These are phyloP conservation scores for Aspergillus vadensis DNA, from an alignment of 2,329 filamentous ascomycete species.

Conservation along the genomic window DNA sequence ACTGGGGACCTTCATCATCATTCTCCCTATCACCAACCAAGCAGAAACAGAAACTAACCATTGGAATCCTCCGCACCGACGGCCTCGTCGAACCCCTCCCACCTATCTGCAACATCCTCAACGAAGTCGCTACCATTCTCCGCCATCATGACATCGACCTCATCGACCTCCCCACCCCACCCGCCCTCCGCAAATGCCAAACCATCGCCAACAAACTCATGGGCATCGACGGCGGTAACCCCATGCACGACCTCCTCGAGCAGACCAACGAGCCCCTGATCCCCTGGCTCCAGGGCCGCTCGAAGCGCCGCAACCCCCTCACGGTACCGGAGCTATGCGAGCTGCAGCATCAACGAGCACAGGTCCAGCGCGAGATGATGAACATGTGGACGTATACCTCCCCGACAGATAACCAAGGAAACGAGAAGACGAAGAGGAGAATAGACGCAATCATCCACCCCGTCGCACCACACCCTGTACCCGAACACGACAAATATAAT, in stretches of 20 bases:
- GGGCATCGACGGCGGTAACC: constrained; percentile 58
- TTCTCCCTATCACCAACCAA: constrained; percentile 22
- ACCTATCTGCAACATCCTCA: constrained; percentile 42
- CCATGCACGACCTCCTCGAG: constrained; percentile 60
- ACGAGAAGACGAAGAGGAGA: constrained; percentile 8
- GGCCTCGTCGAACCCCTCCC: constrained; percentile 43
- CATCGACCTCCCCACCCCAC: constrained; percentile 58
- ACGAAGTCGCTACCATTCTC: constrained; percentile 42
- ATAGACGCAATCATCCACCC: constrained; percentile 66
- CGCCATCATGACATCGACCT: constrained; percentile 54
- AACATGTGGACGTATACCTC: constrained; percentile 54
- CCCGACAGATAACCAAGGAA: constrained; percentile 12
- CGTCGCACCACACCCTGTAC: constrained; percentile 64
- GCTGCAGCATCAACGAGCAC: constrained; percentile 55
- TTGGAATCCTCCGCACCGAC: constrained; percentile 47
- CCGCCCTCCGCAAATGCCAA: constrained; percentile 57
- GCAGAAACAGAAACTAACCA: constrained; percentile 34
- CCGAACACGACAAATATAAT: constrained; percentile 64
- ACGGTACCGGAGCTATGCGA: constrained; percentile 53
- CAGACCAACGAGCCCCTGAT: constrained; percentile 59
- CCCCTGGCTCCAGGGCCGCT: constrained; percentile 59
- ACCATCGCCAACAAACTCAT: constrained; percentile 61
- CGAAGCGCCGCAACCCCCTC: constrained; percentile 52
- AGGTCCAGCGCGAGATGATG: constrained; percentile 58
- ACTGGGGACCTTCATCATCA: constrained; percentile 36